A percentile compares a stretch with the other conserved stretches of the same genome.
phyloP scores from a whole-genome alignment of 371 early-diverging fungal genomes.

The Mortierella sp. region DNA sequence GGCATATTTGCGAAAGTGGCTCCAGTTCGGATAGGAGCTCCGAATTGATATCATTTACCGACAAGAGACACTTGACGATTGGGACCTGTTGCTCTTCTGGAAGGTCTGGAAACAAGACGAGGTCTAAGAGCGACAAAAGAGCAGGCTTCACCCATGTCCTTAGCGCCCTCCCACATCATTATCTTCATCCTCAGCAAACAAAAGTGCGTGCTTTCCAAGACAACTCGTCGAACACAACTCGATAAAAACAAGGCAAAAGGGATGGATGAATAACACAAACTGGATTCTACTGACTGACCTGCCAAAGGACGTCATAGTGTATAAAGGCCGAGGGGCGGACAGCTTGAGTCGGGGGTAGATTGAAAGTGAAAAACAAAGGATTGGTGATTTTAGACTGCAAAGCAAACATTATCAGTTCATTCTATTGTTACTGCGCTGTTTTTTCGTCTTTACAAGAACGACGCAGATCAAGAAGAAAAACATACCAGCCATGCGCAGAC shows the following conservation, averaged over 20 bases:
- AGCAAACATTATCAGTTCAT: not conserved
- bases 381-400: not conserved
- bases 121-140: not conserved
- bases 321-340: too few relatives aligned
- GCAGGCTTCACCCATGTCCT: not conserved
- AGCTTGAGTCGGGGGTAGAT: not conserved
- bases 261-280: not conserved
- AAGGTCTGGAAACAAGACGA: not conserved
- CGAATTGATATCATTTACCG: not conserved
- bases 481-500: not conserved
- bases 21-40: not conserved
- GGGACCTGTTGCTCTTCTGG: not conserved
- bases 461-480: not conserved
- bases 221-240: not conserved
- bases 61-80: not conserved
- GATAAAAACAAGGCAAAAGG: not conserved
- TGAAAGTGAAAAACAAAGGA: not conserved
- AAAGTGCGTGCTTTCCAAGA: not conserved
- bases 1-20: not conserved
- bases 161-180: not conserved
- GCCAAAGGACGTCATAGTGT: not conserved
- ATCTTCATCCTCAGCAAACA: not conserved
- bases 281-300: not conserved
- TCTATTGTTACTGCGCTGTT: constrained; percentile 2
- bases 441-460: not conserved